phyloP scores from a whole-genome alignment of 2,329 filamentous ascomycete genomes.

The Aspergillus fumigatiaffinis region DNA sequence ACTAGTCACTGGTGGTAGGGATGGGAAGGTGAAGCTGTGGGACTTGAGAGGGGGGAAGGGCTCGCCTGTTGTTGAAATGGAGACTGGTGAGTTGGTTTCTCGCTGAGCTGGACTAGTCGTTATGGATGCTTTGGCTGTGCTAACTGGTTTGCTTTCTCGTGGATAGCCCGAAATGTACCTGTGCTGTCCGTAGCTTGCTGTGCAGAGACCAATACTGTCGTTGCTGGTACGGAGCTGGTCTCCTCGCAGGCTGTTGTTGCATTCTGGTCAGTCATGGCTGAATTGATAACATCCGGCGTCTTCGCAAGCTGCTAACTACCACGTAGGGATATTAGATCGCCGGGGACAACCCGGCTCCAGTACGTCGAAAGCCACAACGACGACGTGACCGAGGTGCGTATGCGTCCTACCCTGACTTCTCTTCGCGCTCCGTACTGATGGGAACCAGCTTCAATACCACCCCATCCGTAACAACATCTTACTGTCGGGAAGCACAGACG shows the following conservation, averaged over 20 bases:
- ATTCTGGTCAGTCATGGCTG: slow-evolving; percentile 39
- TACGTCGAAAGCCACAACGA: slow-evolving; percentile 52
- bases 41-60: slow-evolving; percentile 33
- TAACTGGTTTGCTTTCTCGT: slow-evolving; percentile 3
- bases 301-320: slow-evolving; percentile 24
- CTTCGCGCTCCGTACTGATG: neutral
- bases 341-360: slow-evolving; percentile 32
- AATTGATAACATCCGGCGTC: neutral
- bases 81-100: slow-evolving; percentile 29
- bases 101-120: neutral
- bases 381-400: slow-evolving; percentile 54
- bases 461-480: slow-evolving; percentile 50
- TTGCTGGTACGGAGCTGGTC: slow-evolving; percentile 53
- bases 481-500: slow-evolving; percentile 60
- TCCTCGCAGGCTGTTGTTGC: slow-evolving; percentile 40
- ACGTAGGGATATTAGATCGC: slow-evolving; percentile 42
- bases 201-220: slow-evolving; percentile 45
- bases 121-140: neutral
- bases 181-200: slow-evolving; percentile 53
- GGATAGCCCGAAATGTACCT: slow-evolving; percentile 45
- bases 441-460: slow-evolving; percentile 47
- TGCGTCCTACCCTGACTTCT: slow-evolving; percentile 10
- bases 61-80: slow-evolving; percentile 30
- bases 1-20: slow-evolving; percentile 37
- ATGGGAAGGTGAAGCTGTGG: slow-evolving; percentile 41